These are phyloP conservation scores for Nicotiana otophora DNA, from an alignment of 257 asterid species.

Conservation along the genomic window DNA sequence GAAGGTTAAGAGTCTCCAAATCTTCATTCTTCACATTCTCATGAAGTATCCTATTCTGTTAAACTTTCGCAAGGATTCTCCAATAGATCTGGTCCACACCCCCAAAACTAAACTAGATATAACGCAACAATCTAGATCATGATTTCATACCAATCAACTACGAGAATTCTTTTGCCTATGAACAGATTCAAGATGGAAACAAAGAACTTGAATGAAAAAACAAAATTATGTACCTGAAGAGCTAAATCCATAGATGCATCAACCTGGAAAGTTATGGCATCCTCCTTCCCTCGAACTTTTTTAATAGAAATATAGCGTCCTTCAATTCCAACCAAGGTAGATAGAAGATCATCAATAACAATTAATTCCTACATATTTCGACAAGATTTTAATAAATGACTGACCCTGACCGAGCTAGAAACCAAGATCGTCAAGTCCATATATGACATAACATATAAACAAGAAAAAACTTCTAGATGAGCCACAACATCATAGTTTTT, in stretches of 20 bases:
- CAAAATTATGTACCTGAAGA: constrained; percentile 54
- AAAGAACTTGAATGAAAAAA: background rate
- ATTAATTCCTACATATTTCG: constrained; percentile 64
- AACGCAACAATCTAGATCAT: background rate
- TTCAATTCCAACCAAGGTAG: constrained; percentile 82
- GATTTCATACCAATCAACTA: background rate
- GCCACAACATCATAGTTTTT: background rate
- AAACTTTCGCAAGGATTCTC: background rate
- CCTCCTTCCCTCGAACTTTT: constrained; percentile 55
- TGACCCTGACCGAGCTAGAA: background rate
- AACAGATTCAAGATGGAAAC: background rate
- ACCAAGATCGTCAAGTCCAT: background rate
- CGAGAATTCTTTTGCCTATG: background rate
- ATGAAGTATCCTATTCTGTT: background rate
- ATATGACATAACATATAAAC: background rate
- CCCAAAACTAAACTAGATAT: background rate
- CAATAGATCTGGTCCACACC: background rate
- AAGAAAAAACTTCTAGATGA: background rate
- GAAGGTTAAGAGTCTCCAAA: background rate
- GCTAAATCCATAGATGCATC: constrained; percentile 95
- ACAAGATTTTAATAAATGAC: background rate
- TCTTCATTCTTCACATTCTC: background rate
- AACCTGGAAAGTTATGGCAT: constrained; percentile 49
- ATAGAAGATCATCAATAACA: constrained; percentile 79
- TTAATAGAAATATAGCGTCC: constrained; percentile 76